These are phyloP conservation scores for Debaryomyces sp. DNA, from an alignment of 1,139 yeast species.

Conservation along the genomic window DNA sequence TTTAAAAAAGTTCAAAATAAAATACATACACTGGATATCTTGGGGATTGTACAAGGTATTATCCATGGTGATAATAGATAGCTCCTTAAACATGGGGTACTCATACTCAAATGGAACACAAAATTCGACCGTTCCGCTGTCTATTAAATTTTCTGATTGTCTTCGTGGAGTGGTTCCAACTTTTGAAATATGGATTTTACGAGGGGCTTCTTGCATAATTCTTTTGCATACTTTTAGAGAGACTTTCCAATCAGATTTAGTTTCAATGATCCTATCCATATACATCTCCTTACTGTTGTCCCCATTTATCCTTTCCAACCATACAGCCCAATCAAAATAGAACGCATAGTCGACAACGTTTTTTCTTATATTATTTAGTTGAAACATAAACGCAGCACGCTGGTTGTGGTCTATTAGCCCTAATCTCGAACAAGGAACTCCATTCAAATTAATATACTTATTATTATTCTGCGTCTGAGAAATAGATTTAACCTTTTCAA, in stretches of 20 bases:
- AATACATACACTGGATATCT: conserved; percentile 17
- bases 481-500: neutral
- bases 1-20: neutral
- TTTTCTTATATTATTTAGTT: conserved; percentile 15
- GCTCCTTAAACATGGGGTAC: conserved; percentile 15
- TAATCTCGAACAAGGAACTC: conserved; percentile 20
- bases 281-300: conserved; percentile 7
- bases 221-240: conserved; percentile 11
- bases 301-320: conserved; percentile 10
- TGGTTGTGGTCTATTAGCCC: conserved; percentile 19
- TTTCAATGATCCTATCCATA: conserved; percentile 18
- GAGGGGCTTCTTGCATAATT: conserved; percentile 8
- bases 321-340: conserved; percentile 24
- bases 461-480: neutral
- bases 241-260: conserved; percentile 18
- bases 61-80: conserved; percentile 14
- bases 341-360: conserved; percentile 17
- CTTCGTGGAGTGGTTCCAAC: conserved; percentile 19
- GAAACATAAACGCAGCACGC: conserved; percentile 13
- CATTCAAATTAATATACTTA: conserved; percentile 5
- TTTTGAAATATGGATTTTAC: conserved; percentile 18
- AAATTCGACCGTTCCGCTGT: conserved; percentile 16
- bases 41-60: conserved; percentile 19
- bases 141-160: conserved; percentile 10
- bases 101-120: conserved; percentile 14